phyloP scores from a whole-genome alignment of 495 filamentous ascomycete species.

The Penicillium maclennaniae region DNA sequence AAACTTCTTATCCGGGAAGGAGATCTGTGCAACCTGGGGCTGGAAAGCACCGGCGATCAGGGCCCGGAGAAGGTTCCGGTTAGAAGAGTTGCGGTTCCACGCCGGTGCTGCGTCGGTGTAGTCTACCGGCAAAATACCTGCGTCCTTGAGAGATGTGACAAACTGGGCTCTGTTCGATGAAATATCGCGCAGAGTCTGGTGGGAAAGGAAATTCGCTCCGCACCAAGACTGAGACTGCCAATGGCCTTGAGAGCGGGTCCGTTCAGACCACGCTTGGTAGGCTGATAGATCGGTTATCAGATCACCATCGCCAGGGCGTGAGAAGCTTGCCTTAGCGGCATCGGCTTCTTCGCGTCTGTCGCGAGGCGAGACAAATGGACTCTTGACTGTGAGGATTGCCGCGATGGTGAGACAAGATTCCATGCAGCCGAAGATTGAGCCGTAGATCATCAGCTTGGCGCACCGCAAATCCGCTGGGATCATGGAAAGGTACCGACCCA shows the following conservation, averaged over 20 bases:
- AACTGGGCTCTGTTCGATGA: slow-evolving; percentile 81
- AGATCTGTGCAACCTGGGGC: slow-evolving; percentile 86
- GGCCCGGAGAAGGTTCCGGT: slow-evolving; percentile 69
- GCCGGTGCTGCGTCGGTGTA: slow-evolving; percentile 33
- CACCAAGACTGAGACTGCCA: slow-evolving; percentile 73
- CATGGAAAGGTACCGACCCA: slow-evolving; percentile 86
- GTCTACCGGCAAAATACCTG: slow-evolving; percentile 64
- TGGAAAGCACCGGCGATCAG: slow-evolving; percentile 88
- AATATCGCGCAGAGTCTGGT: slow-evolving; percentile 81
- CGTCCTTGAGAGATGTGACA: slow-evolving; percentile 78
- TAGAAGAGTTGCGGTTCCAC: slow-evolving; percentile 50
- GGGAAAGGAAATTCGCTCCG: slow-evolving; percentile 80
- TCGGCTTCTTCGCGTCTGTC: slow-evolving; percentile 79
- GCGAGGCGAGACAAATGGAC: slow-evolving; percentile 77
- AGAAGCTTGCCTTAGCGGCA: slow-evolving; percentile 71
- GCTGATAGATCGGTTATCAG: slow-evolving; percentile 81
- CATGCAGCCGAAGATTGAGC: slow-evolving; percentile 86
- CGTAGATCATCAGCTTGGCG: slow-evolving; percentile 93
- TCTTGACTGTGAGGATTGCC: slow-evolving; percentile 77
- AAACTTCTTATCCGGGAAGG: slow-evolving; percentile 93
- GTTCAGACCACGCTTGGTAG: slow-evolving; percentile 73
- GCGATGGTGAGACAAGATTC: slow-evolving; percentile 87
- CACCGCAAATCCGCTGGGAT: slow-evolving; percentile 93
- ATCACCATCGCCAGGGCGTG: slow-evolving; percentile 68
- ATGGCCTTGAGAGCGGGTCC: slow-evolving; percentile 53